phyloP scores from a whole-genome alignment of 129 eudicot species.

The Kitagawia praeruptora region DNA sequence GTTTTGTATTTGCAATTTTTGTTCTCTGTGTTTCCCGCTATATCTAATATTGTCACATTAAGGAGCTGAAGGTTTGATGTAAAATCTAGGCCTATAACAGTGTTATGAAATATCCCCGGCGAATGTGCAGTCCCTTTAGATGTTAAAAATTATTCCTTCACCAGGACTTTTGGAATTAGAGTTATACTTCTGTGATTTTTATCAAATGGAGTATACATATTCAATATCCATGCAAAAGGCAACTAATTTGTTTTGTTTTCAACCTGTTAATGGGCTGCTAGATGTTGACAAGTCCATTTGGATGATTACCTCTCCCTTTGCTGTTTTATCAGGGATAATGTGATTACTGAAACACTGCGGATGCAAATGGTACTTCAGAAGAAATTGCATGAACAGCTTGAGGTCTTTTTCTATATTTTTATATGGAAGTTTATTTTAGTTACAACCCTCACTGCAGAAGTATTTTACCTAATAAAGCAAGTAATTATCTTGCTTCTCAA shows the following conservation, averaged over 20 bases:
- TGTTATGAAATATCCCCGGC: neutral
- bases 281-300: neutral
- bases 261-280: neutral
- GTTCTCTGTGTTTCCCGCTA: neutral
- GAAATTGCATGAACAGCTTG: conserved; percentile 79
- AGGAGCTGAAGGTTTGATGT: neutral
- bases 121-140: neutral
- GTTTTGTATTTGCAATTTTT: neutral
- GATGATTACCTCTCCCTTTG: neutral
- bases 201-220: neutral
- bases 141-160: neutral
- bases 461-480: neutral
- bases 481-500: neutral
- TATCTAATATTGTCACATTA: neutral
- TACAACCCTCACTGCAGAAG: neutral
- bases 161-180: neutral
- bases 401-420: conserved; percentile 30
- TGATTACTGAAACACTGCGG: conserved; percentile 79
- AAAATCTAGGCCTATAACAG: neutral
- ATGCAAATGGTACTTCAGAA: conserved; percentile 88
- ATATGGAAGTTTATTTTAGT: neutral
- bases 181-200: neutral
- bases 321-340: conserved; percentile 50
- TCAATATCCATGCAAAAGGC: neutral
- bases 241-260: neutral